Base-by-base conservation (phyloP, 2,329 filamentous ascomycete species). In the Rhynchosporium graminicola region DNA sequence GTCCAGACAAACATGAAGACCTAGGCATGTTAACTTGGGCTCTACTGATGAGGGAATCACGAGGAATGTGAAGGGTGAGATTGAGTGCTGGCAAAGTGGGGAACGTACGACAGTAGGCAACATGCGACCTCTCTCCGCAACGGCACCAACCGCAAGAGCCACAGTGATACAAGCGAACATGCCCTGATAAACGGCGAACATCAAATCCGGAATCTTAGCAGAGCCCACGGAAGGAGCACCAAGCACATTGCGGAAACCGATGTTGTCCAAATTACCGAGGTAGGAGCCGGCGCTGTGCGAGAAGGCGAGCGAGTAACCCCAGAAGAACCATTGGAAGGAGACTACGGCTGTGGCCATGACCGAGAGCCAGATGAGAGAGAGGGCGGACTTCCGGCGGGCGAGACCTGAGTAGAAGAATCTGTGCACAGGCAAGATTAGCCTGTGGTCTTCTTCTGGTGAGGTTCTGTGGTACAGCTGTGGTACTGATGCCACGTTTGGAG, bases 1-100 rank as follows among this genome's bases (percentile, higher is more conserved):
- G 89, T 83, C 92, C 92, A 97, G 75, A 96, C 80, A 73, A 97
- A 94, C 88, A 96, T 95, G 82, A 96, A 96, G 72, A 96, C 85
- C 74, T 89, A 92, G 12, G 5, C 85, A 20, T 45, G 48, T 56
- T 40, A 60, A 26, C 36, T 15, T 54, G 8, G 28, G 43, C 42
- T 31, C 13, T 13, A 3, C 33, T 6, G 9, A 5, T 36, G 5
- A 5, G 9, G 33, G 33, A 36, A 9, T 36, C 33, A 36, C 33
- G 33, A 36, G 33, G 33, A 36, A 36, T 6, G 33, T 5, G 20
- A 9, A 7, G 29, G 45, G 29, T 28, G 20, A 29, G 45, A 36
- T 36, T 36, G 33, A 36, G 33, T 36, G 33, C 33, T 36, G 33
- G 33, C 33, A 36, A 20, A 52, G 10, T 45, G 48, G 48, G 42